These are phyloP conservation scores for Arachis stenosperma DNA, from an alignment of 306 rosid species.

Conservation along the genomic window DNA sequence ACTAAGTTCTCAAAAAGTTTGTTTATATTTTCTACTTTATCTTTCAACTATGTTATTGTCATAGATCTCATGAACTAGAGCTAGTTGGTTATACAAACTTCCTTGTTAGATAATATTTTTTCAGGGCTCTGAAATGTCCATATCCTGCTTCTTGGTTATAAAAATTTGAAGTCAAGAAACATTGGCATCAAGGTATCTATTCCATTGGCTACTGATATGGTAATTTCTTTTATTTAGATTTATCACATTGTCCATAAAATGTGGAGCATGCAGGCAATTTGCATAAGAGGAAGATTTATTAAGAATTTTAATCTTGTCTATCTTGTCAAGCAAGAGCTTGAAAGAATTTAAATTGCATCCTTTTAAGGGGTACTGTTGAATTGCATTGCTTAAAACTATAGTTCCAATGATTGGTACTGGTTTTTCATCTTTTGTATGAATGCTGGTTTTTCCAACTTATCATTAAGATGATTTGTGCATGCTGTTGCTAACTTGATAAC, in stretches of 20 bases:
- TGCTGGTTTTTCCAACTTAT: background rate
- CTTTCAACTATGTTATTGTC: conserved; percentile 18
- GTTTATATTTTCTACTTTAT: conserved; percentile 18
- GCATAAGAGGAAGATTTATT: background rate
- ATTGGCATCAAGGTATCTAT: background rate
- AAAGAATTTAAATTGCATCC: background rate
- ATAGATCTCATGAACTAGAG: conserved; percentile 16
- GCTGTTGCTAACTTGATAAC: conserved; percentile 6
- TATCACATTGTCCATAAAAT: background rate
- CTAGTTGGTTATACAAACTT: background rate
- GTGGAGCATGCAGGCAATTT: background rate
- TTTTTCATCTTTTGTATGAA: background rate
- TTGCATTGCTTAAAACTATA: background rate
- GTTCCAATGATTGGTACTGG: conserved; percentile 2
- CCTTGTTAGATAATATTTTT: background rate
- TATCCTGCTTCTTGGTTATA: conserved; percentile 20
- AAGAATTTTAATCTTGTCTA: background rate
- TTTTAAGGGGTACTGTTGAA: background rate
- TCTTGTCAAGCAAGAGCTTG: background rate
- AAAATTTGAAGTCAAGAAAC: background rate
- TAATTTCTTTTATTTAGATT: background rate
- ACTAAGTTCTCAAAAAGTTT: conserved; percentile 7
- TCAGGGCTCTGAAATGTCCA: background rate
- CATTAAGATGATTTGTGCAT: background rate
- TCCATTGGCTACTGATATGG: background rate